Conservation (phyloP, 2,329 filamentous ascomycete genomes). For the Ceratocystis harringtonii region DNA sequence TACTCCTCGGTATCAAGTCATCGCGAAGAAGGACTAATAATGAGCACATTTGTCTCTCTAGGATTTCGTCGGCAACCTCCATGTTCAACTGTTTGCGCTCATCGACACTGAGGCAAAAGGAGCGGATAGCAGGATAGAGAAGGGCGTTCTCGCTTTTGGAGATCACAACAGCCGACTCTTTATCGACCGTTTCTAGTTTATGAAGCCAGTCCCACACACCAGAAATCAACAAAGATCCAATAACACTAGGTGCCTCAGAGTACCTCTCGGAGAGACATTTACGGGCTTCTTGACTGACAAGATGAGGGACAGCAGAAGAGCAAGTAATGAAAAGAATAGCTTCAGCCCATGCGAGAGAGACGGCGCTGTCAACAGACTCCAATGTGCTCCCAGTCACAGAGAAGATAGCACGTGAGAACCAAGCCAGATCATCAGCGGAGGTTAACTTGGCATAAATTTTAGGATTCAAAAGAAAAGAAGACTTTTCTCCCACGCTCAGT, state of each 20-base stretch:
- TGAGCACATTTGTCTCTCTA: slow-evolving; percentile 59
- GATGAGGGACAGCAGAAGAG: slow-evolving; percentile 43
- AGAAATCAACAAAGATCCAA: slow-evolving; percentile 49
- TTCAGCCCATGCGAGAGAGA: slow-evolving; percentile 65
- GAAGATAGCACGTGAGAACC: slow-evolving; percentile 57
- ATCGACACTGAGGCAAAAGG: slow-evolving; percentile 47
- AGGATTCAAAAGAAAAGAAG: slow-evolving; percentile 72
- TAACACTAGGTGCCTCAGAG: slow-evolving; percentile 37
- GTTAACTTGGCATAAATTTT: slow-evolving; percentile 71
- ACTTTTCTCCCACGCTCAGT: slow-evolving; percentile 58
- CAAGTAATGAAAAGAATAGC: slow-evolving; percentile 67
- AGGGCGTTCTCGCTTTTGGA: slow-evolving; percentile 50
- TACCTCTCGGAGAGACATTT: slow-evolving; percentile 52
- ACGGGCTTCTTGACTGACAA: slow-evolving; percentile 48
- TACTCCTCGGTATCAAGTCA: slow-evolving; percentile 59
- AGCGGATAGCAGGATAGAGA: slow-evolving; percentile 45
- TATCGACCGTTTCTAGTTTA: slow-evolving; percentile 52
- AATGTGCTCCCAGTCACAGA: slow-evolving; percentile 42
- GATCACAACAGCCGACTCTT: slow-evolving; percentile 55
- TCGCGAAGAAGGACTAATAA: slow-evolving; percentile 64
- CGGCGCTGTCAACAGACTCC: slow-evolving; percentile 32
- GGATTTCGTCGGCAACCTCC: slow-evolving; percentile 30
- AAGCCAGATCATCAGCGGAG: slow-evolving; percentile 59
- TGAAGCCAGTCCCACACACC: slow-evolving; percentile 72
- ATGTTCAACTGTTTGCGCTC: slow-evolving; percentile 31